phyloP scores from a whole-genome alignment of 345 rosid genomes.

The Streptanthus diversifolius region DNA sequence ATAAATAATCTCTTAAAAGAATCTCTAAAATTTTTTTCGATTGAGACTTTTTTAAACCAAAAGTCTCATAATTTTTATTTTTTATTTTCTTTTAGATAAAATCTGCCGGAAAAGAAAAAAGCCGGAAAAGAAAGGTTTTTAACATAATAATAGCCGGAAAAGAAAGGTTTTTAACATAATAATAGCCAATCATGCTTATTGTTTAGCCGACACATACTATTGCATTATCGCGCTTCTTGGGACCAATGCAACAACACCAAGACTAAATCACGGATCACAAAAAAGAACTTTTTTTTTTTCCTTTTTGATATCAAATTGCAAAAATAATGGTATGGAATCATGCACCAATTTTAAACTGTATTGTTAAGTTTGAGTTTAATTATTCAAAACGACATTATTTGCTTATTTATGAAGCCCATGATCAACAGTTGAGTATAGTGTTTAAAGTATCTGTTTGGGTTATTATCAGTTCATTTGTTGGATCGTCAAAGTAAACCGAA shows the following conservation, averaged over 20 bases:
- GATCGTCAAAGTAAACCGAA: not conserved
- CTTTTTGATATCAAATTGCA: slow-evolving; percentile 3
- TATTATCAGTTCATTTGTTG: not conserved
- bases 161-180: slow-evolving; percentile 17
- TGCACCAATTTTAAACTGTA: not conserved
- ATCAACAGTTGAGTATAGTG: not conserved
- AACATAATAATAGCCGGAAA: too few relatives aligned
- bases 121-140: too few relatives aligned
- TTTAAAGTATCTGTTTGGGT: not conserved
- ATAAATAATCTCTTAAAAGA: too few relatives aligned
- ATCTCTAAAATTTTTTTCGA: too few relatives aligned
- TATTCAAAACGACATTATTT: not conserved
- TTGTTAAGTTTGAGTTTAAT: not conserved
- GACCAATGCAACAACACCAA: slow-evolving; percentile 24
- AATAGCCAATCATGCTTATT: slow-evolving; percentile 18
- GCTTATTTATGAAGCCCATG: not conserved
- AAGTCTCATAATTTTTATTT: too few relatives aligned
- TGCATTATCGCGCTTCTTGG: slow-evolving; percentile 24
- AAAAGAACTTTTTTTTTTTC: not conserved
- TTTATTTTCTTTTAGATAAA: too few relatives aligned
- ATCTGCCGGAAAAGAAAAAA: too few relatives aligned
- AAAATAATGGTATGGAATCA: not conserved
- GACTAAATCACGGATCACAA: slow-evolving; percentile 5
- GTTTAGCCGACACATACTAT: slow-evolving; percentile 31
- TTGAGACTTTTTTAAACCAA: too few relatives aligned